Conservation (phyloP, 768 basidiomycete species). For the Megacollybia marginata region DNA sequence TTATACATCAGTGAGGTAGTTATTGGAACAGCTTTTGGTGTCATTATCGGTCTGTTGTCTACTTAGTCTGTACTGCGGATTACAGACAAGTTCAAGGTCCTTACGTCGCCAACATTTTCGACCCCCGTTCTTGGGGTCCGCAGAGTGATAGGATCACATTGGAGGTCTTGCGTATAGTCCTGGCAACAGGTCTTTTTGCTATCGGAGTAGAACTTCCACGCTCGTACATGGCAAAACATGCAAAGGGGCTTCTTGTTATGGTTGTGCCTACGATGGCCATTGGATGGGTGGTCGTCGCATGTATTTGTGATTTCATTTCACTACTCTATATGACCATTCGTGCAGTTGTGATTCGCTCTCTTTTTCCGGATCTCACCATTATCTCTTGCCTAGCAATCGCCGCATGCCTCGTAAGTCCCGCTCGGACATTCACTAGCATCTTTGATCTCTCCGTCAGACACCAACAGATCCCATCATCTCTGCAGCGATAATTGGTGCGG, state of each 20-base stretch:
- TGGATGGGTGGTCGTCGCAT: constrained; percentile 73
- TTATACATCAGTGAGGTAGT: constrained; percentile 92
- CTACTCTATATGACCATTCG: neutral
- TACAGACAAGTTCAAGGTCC: constrained; percentile 46
- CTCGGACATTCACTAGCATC: too few species aligned
- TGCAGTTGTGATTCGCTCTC: constrained; percentile 53
- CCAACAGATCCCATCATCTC: constrained; percentile 95
- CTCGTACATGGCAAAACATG: constrained; percentile 77
- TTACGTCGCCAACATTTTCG: constrained; percentile 65
- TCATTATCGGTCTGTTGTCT: constrained; percentile 18
- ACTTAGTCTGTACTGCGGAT: constrained; percentile 3
- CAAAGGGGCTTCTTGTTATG: constrained; percentile 56
- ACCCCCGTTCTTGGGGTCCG: constrained; percentile 82
- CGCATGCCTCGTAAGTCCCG: constrained; percentile 48
- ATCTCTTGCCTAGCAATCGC: too few species aligned
- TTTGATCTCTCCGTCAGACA: constrained; percentile 25
- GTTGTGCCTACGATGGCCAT: constrained; percentile 82
- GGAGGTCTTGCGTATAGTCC: constrained; percentile 81
- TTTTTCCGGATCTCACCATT: constrained; percentile 74
- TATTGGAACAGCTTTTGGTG: constrained; percentile 71
- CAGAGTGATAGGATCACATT: constrained; percentile 66
- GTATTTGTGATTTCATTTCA: constrained; percentile 24
- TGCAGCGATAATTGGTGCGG: constrained; percentile 66
- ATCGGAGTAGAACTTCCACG: constrained; percentile 91
- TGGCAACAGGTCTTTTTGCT: constrained; percentile 91